These are phyloP conservation scores for Hemisphaericaspora xylofermentans DNA, from an alignment of 1,139 yeast species.

Conservation along the genomic window DNA sequence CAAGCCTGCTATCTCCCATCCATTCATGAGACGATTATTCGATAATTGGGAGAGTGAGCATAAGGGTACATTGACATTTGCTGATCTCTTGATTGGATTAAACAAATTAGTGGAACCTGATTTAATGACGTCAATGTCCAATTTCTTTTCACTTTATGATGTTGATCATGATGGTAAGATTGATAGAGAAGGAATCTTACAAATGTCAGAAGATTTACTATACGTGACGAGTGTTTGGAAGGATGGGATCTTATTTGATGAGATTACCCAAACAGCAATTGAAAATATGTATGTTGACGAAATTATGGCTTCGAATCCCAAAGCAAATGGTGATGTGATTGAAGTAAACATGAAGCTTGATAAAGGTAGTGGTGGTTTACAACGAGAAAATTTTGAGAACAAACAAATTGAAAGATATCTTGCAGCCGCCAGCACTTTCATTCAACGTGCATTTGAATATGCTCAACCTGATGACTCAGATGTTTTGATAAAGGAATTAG, in stretches of 20 bases:
- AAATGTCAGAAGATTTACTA: constrained; percentile 82
- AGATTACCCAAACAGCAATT: constrained; percentile 57
- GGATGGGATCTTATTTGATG: constrained; percentile 61
- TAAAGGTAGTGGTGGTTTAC: constrained; percentile 61
- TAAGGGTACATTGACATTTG: constrained; percentile 58
- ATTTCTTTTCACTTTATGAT: constrained; percentile 77
- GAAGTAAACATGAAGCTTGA: constrained; percentile 42
- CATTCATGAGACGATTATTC: constrained; percentile 63
- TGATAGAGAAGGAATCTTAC: constrained; percentile 76
- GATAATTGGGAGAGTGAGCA: constrained; percentile 64
- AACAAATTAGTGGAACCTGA: constrained; percentile 70
- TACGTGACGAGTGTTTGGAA: constrained; percentile 84
- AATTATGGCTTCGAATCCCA: background rate
- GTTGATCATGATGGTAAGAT: constrained; percentile 58
- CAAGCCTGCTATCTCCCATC: constrained; percentile 18
- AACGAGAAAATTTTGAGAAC: constrained; percentile 59
- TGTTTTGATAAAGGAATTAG: constrained; percentile 36
- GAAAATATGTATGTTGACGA: constrained; percentile 67
- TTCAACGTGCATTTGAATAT: constrained; percentile 87
- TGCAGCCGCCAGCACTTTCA: constrained; percentile 82
- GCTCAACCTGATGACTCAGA: constrained; percentile 65
- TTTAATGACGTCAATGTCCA: constrained; percentile 74
- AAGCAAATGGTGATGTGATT: background rate
- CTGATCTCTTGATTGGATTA: constrained; percentile 71
- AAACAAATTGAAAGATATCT: constrained; percentile 81